Evolutionary conservation across 2,329 filamentous ascomycete genomes (phyloP), one percentile per base, ranked within the genome.

Genomic region (Cadophora gregata): DNA sequence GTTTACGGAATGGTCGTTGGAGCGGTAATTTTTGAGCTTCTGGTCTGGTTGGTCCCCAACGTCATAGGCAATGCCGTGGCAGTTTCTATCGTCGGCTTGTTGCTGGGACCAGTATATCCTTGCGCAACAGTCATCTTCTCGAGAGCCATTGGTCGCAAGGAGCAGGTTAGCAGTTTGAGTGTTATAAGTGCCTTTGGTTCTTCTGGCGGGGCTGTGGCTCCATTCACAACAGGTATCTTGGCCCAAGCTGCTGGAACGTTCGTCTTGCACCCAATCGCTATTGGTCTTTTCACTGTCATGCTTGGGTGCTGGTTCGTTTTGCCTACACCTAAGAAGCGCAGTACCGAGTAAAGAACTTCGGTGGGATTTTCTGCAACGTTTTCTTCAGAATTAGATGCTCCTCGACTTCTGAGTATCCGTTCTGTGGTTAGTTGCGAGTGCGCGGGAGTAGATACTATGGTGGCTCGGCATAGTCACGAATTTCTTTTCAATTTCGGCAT

Each of bases 51-150:
- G 36, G 85, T 94, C 29, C 92, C 91, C 0, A 92, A 93, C 75
- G 81, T 94, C n/a, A 80, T 92, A 36, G 88, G 88, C 16, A 84
- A 91, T 70, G 87, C 89, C 21, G 88, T 91, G 1, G 85, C 88
- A 2, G 85, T 92, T 3, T 81, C 87, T 78, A 79, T 96, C 27
- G 84, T 96, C 21, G 93, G 93, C 14, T 78, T 96, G 8, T 78
- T 96, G 33, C 81, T 96, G 0, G 93, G 93, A 0, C 92, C 93
- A 0, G 84, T 96, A 4, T 96, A 93, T 74, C 92, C 93, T 0
- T 93, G 90, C 75, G 86, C 89, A 0, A 84, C 86, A 3, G 85
- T 86, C 0, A 82, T 92, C 6, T 89, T 92, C 71, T 84, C 88
- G 63, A 81, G 85, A 47, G 79, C 84, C 42, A 82, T 93, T 76